Base-by-base conservation (phyloP, 2,329 filamentous ascomycete genomes). In the Phoma sp. region DNA sequence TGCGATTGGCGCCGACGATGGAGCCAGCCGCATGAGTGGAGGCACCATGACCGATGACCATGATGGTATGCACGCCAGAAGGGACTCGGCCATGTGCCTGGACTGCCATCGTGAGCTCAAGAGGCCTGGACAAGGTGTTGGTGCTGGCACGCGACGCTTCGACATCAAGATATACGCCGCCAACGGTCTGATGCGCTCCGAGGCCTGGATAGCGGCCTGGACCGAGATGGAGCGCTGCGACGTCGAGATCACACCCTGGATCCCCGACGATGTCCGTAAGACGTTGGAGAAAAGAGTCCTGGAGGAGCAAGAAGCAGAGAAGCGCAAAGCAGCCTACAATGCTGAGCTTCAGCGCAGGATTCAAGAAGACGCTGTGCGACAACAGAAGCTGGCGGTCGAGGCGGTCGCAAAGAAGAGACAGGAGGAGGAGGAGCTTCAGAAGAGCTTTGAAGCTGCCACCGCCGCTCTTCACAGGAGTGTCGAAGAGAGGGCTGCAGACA, bases 211-310 rank as follows among this genome's bases (percentile, higher is more conserved):
- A 4, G 93, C 93, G 2, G 93, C 91, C 54, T 99, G 93, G 93
- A 89, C 86, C 64, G 93, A 98, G 75, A 99, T 99, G 95, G 95
- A 99, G 77, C 85, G 93, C n/a, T 91, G 98, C 0, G 95, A 99
- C 69, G 90, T 96, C 1, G 93, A 98, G 74, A 85, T 99, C 47
- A 86, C 90, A 65, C 89, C 95, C 3, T 84, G 88, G 67, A 82
- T 92, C 9, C 83, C 86, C 14, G 73, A 83, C 0, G 75, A 79
- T 1, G 69, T 88, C 10, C 81, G 86, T 48, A 81, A 82, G 14
- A 84, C 86, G 60, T 76, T 92, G 18, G 83, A 86, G n/a, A 68
- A 64, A 54, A 77, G 77, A n/a, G 57, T 73, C 8, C 74, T 80
- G 30, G 78, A 82, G 43, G 75, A 79, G 50, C 63, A 67, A 24